Conservation (phyloP, 169 alveolate genomes). For the Perkinsus marinus region DNA sequence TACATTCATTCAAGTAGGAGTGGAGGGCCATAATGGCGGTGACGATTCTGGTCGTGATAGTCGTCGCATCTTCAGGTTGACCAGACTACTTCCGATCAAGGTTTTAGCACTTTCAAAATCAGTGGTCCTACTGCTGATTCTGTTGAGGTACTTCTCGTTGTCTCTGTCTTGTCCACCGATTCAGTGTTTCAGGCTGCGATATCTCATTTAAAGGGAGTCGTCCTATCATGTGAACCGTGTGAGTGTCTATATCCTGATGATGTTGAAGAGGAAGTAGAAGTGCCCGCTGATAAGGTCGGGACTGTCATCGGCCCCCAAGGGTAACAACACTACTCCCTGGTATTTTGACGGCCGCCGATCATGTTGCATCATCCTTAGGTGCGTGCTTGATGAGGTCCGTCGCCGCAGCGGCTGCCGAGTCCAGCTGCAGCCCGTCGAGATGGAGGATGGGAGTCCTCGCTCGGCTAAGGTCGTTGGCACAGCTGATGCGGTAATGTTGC, state of each 20-base stretch:
- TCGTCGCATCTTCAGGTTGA: background rate
- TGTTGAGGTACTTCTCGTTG: background rate
- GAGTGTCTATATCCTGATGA: background rate
- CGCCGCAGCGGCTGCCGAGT: background rate
- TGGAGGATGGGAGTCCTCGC: background rate
- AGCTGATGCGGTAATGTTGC: background rate
- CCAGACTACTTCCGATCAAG: background rate
- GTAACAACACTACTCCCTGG: too few species aligned
- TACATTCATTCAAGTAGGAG: background rate
- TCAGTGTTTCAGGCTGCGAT: background rate
- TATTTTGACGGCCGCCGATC: too few species aligned
- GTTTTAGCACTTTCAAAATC: background rate
- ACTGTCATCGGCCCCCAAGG: background rate
- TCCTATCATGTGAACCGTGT: background rate
- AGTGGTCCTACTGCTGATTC: background rate
- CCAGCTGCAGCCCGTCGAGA: background rate
- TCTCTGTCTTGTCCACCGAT: background rate
- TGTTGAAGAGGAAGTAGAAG: background rate
- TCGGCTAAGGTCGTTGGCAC: background rate
- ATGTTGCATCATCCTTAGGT: background rate
- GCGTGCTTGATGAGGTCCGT: background rate
- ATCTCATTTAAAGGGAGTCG: background rate
- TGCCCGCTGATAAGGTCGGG: background rate
- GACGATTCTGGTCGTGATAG: background rate
- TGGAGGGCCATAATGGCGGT: background rate